Conservation (phyloP, 2,329 filamentous ascomycete genomes). For the Aureobasidium sp. region DNA sequence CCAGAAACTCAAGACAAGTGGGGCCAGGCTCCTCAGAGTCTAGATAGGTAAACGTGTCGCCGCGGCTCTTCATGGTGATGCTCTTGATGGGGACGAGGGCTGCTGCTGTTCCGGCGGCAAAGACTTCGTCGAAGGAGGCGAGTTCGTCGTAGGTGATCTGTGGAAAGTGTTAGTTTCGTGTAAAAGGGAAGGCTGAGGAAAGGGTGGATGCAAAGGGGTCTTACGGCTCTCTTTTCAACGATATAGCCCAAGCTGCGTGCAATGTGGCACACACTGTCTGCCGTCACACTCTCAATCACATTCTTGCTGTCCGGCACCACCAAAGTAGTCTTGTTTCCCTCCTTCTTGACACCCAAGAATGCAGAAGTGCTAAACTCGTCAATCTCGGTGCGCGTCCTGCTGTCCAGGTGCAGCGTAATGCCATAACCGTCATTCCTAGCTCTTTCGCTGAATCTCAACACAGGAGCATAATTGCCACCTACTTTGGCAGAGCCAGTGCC, state of each 20-base stretch:
- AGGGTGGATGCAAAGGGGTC: conserved; percentile 28
- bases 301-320: conserved; percentile 82
- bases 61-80: conserved; percentile 63
- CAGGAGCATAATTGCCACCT: conserved; percentile 92
- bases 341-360: conserved; percentile 71
- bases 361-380: conserved; percentile 95
- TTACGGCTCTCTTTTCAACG: conserved; percentile 66
- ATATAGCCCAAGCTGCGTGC: conserved; percentile 74
- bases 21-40: conserved; percentile 63
- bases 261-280: conserved; percentile 69
- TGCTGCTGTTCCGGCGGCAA: conserved; percentile 88
- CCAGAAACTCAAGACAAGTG: conserved; percentile 64
- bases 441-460: conserved; percentile 77
- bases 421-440: conserved; percentile 73
- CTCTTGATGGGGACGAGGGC: conserved; percentile 86
- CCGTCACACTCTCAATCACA: conserved; percentile 82
- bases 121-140: conserved; percentile 63
- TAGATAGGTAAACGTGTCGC: conserved; percentile 51
- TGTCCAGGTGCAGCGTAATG: conserved; percentile 93
- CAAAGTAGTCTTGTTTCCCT: conserved; percentile 55
- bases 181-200: no score
- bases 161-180: not conserved
- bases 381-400: conserved; percentile 71
- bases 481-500: conserved; percentile 90
- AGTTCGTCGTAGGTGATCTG: conserved; percentile 63